phyloP scores from a whole-genome alignment of 805 yeast genomes.

The Candida loeiensis region DNA sequence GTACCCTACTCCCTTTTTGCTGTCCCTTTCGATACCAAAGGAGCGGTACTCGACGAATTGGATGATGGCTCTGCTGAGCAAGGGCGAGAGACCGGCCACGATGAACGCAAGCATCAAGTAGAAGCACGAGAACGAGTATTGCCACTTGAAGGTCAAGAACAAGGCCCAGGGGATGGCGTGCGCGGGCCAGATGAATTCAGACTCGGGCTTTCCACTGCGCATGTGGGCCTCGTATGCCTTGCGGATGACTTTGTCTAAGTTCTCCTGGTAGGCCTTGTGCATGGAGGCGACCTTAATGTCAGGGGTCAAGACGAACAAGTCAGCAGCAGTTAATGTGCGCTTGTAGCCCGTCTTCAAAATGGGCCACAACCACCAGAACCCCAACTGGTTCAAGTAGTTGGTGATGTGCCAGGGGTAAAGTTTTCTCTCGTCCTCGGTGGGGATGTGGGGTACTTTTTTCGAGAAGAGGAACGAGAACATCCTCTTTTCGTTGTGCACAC shows the following conservation, averaged over 20 bases:
- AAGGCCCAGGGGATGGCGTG: constrained; percentile 42
- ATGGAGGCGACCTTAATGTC: constrained; percentile 35
- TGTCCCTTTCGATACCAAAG: constrained; percentile 36
- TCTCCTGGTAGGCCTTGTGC: constrained; percentile 26
- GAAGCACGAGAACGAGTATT: constrained; percentile 38
- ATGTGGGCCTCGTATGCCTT: constrained; percentile 20
- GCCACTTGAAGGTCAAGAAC: constrained; percentile 46
- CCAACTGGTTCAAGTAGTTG: constrained; percentile 39
- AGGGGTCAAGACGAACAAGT: constrained; percentile 34
- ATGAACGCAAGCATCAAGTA: constrained; percentile 46
- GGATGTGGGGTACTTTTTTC: constrained; percentile 49
- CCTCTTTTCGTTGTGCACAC: constrained; percentile 45
- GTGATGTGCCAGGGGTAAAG: constrained; percentile 44
- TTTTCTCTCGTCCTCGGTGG: constrained; percentile 48
- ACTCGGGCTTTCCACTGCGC: constrained; percentile 11
- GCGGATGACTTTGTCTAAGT: constrained; percentile 21
- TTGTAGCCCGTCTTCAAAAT: constrained; percentile 39
- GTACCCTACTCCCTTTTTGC: constrained; percentile 69
- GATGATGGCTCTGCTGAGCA: constrained; percentile 63
- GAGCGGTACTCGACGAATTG: constrained; percentile 55
- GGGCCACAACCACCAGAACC: constrained; percentile 41
- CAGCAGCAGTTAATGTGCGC: constrained; percentile 35
- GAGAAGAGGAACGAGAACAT: constrained; percentile 49
- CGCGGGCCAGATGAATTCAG: constrained; percentile 38
- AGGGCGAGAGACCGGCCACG: constrained; percentile 57